phyloP scores from a whole-genome alignment of 805 yeast genomes.

The Metschnikowia drakensbergensis region DNA sequence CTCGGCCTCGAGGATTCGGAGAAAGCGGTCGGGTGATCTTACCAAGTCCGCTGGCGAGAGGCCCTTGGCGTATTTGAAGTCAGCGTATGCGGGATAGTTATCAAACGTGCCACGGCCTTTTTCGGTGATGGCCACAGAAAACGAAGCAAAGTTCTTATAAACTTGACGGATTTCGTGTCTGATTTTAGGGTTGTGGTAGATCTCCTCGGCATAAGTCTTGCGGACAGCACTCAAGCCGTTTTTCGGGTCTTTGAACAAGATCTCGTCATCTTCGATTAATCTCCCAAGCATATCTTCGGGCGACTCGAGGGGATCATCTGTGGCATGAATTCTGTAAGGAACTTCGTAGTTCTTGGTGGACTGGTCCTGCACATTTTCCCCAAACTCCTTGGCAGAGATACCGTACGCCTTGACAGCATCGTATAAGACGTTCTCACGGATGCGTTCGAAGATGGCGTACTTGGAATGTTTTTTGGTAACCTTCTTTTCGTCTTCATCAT shows the following conservation, averaged over 20 bases:
- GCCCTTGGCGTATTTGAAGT: slow-evolving; percentile 86
- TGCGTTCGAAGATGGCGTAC: slow-evolving; percentile 59
- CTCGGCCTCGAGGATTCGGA: slow-evolving; percentile 93
- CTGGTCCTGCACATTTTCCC: slow-evolving; percentile 70
- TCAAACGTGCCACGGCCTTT: slow-evolving; percentile 69
- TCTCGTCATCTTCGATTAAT: slow-evolving; percentile 42
- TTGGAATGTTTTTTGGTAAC: slow-evolving; percentile 53
- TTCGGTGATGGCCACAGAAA: slow-evolving; percentile 76
- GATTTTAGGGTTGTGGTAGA: slow-evolving; percentile 75
- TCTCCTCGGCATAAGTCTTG: slow-evolving; percentile 72
- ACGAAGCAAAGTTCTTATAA: slow-evolving; percentile 58
- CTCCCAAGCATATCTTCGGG: slow-evolving; percentile 60
- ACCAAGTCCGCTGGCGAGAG: slow-evolving; percentile 73
- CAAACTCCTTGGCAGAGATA: slow-evolving; percentile 72
- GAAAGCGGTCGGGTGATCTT: slow-evolving; percentile 70
- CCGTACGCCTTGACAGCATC: slow-evolving; percentile 69
- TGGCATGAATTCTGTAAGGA: slow-evolving; percentile 58
- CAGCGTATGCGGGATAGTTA: slow-evolving; percentile 75
- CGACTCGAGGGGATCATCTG: slow-evolving; percentile 59
- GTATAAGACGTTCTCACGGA: slow-evolving; percentile 60
- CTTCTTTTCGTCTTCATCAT: slow-evolving; percentile 19
- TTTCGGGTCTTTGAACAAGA: slow-evolving; percentile 52
- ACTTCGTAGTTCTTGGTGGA: slow-evolving; percentile 45
- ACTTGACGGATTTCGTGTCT: slow-evolving; percentile 66
- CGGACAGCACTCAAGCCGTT: slow-evolving; percentile 71